Conservation (phyloP, 768 basidiomycete species). For the Boletus tomentosulus region DNA sequence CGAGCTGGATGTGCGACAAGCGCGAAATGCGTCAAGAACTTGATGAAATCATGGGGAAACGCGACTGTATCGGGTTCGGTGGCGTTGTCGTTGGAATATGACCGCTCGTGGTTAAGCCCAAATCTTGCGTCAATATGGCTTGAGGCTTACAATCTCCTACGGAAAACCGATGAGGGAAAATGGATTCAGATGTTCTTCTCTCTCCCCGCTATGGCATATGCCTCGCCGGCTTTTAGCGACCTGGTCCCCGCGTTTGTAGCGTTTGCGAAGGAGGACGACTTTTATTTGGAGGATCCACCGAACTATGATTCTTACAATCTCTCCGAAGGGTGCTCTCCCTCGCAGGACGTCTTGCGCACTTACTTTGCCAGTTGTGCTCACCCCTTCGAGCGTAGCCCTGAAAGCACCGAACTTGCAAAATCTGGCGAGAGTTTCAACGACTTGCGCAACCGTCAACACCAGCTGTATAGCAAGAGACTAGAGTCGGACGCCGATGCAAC, state of each 20-base stretch:
- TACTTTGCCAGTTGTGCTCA: neutral
- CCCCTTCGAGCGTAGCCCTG: constrained; percentile 6
- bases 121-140: constrained; percentile 23
- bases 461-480: neutral
- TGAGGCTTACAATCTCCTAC: constrained; percentile 22
- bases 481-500: neutral
- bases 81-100: constrained; percentile 7
- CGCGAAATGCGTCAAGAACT: neutral
- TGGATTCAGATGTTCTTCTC: constrained; percentile 22
- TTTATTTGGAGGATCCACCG: constrained; percentile 1
- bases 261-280: constrained; percentile 17
- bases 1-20: neutral
- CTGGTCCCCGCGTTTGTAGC: constrained; percentile 30
- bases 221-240: constrained; percentile 6
- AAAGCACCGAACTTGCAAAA: constrained; percentile 1
- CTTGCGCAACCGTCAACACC: neutral
- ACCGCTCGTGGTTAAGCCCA: constrained; percentile 20
- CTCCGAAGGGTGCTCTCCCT: constrained; percentile 6
- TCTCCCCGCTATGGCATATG: constrained; percentile 29
- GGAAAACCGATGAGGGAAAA: neutral
- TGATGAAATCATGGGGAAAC: neutral
- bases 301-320: constrained; percentile 3
- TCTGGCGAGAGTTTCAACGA: neutral
- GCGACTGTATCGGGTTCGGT: neutral
- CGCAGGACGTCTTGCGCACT: neutral